A percentile compares a stretch with the other conserved stretches of the same genome.
Conservation (phyloP, 805 yeast species). For the Suhomyces pyralidae region DNA sequence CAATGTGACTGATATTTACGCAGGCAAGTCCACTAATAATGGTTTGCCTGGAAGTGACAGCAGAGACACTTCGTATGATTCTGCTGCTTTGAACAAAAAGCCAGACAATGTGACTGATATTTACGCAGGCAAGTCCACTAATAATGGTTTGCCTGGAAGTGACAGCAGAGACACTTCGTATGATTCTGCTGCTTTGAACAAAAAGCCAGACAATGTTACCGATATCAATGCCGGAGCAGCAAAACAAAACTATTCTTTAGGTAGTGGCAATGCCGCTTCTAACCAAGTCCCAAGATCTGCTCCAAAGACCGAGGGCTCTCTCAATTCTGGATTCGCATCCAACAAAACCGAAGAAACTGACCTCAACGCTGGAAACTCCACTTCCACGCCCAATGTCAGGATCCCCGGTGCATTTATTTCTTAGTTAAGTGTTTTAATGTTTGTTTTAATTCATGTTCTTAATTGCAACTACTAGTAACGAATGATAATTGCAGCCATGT, state of each 20-base stretch:
- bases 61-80: not conserved
- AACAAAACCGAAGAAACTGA: not conserved
- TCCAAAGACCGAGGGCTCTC: not conserved
- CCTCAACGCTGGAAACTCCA: not conserved
- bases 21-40: not conserved
- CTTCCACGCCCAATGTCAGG: not conserved
- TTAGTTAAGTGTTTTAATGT: not conserved
- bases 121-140: not conserved
- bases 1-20: not conserved
- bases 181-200: not conserved
- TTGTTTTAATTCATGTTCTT: too few relatives aligned
- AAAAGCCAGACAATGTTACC: not conserved
- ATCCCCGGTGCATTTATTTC: constrained; percentile 4
- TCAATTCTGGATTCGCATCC: not conserved
- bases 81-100: not conserved
- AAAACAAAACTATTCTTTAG: not conserved
- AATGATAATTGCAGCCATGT: too few relatives aligned
- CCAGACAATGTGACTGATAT: not conserved
- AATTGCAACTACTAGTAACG: too few relatives aligned
- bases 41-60: not conserved
- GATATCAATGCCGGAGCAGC: not conserved
- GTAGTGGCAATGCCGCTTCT: not conserved
- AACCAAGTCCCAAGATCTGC: not conserved
- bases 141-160: not conserved
- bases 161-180: not conserved